Percentiles rank a stretch among this genome's conserved stretches.
phyloP scores from a whole-genome alignment of 306 rosid genomes.

The Crotalaria pallida region DNA sequence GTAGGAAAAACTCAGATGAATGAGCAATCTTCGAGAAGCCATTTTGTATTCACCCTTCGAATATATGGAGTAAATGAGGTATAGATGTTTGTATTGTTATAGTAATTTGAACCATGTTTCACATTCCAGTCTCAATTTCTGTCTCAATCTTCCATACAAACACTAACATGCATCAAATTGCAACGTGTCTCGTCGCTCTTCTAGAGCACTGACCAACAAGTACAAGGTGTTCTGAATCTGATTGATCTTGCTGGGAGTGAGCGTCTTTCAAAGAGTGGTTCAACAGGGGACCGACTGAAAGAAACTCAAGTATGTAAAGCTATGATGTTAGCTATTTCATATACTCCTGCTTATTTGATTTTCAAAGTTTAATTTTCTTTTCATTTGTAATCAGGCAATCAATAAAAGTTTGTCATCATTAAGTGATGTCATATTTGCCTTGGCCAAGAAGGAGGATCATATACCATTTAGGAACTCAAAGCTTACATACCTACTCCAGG shows the following conservation, averaged over 20 bases:
- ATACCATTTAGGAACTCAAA: conserved; percentile 93
- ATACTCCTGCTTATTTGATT: conserved; percentile 9
- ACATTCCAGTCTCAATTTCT: background rate
- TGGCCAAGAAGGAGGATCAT: conserved; percentile 96
- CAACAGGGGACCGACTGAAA: conserved; percentile 86
- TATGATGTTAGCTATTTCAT: background rate
- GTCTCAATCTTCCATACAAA: background rate
- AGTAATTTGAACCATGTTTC: background rate
- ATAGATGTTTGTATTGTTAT: conserved; percentile 1
- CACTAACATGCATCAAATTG: background rate
- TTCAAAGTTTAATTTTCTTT: conserved; percentile 6
- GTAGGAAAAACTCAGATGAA: conserved; percentile 98
- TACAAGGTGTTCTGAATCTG: conserved; percentile 87
- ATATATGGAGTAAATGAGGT: conserved; percentile 93
- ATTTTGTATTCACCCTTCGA: conserved; percentile 92
- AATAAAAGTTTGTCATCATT: conserved; percentile 83
- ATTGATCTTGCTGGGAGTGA: conserved; percentile 99
- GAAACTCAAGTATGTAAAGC: conserved; percentile 79
- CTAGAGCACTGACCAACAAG: conserved; percentile 94
- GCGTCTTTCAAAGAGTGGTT: conserved; percentile 95
- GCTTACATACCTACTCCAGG: conserved; percentile 98
- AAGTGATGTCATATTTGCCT: conserved; percentile 88
- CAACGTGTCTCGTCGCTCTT: conserved; percentile 10
- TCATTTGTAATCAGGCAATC: conserved; percentile 57
- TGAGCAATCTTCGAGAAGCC: conserved; percentile 96